phyloP scores from a whole-genome alignment of 306 rosid species.

The Malus sieversii region DNA sequence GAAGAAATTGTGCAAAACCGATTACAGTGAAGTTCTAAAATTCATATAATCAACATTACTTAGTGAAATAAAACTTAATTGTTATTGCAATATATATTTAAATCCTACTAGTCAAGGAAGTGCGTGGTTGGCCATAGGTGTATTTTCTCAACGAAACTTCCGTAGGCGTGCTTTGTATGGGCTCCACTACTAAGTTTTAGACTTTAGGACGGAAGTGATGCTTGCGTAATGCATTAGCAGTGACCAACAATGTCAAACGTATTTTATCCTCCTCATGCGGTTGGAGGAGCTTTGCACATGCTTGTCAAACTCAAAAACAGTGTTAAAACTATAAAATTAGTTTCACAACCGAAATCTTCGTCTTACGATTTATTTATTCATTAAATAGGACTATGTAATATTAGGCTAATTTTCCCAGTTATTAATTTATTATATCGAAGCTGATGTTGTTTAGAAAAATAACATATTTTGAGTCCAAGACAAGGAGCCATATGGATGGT shows the following conservation, averaged over 20 bases:
- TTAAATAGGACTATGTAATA: background rate
- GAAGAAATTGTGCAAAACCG: too few species aligned
- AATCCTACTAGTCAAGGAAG: too few species aligned
- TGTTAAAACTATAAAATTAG: background rate
- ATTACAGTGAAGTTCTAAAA: too few species aligned
- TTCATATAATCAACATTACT: too few species aligned
- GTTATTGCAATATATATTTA: too few species aligned
- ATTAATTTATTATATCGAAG: background rate
- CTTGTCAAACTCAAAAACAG: background rate
- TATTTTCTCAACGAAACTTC: too few species aligned
- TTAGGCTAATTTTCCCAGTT: background rate
- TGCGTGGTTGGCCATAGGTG: too few species aligned
- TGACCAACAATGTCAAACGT: too few species aligned
- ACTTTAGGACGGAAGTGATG: too few species aligned
- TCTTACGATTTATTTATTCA: background rate
- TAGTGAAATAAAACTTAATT: too few species aligned
- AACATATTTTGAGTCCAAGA: background rate
- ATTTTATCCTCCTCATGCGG: background rate
- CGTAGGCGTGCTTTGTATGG: too few species aligned
- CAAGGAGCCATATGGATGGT: background rate
- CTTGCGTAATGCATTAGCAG: background rate
- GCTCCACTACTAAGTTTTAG: too few species aligned
- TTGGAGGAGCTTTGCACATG: background rate
- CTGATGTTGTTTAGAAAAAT: background rate
- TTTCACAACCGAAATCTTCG: background rate